Percentiles rank a stretch among this genome's conserved stretches.
Evolutionary conservation across 306 rosid species (phyloP).

Genomic region (Prunus kanzakura): DNA sequence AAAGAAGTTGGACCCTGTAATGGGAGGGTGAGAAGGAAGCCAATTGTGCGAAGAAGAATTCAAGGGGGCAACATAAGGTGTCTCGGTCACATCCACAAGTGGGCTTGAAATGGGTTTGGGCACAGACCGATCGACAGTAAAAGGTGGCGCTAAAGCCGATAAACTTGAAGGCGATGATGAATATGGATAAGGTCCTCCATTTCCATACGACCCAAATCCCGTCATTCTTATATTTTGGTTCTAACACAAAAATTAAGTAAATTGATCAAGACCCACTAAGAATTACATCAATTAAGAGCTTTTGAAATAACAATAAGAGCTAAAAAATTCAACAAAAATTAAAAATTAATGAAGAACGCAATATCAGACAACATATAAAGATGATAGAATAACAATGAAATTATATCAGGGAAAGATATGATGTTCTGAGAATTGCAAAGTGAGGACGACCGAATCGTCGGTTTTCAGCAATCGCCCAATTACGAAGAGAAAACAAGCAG

Average conservation of each 20-base stretch:
- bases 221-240: conserved; percentile 38
- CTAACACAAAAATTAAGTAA: conserved; percentile 20
- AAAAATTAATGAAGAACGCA: background rate
- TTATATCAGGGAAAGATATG: background rate
- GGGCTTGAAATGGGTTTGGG: conserved; percentile 36
- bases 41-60: conserved; percentile 39
- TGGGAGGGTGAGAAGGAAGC: conserved; percentile 29
- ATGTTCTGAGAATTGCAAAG: background rate
- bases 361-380: conserved; percentile 4
- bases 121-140: conserved; percentile 51
- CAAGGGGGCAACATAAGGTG: conserved; percentile 33
- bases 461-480: background rate
- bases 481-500: background rate
- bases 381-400: background rate
- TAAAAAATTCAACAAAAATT: background rate
- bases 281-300: background rate
- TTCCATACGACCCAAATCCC: conserved; percentile 49
- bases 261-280: conserved; percentile 29
- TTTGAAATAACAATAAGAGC: background rate
- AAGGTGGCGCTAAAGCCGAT: conserved; percentile 80
- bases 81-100: conserved; percentile 43
- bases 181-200: conserved; percentile 38
- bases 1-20: conserved; percentile 39
- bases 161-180: conserved; percentile 53
- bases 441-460: background rate